Evolutionary conservation across 257 asterid species (phyloP), one percentile per base, ranked within the genome.

Genomic region (Dorcoceras hygrometricum): DNA sequence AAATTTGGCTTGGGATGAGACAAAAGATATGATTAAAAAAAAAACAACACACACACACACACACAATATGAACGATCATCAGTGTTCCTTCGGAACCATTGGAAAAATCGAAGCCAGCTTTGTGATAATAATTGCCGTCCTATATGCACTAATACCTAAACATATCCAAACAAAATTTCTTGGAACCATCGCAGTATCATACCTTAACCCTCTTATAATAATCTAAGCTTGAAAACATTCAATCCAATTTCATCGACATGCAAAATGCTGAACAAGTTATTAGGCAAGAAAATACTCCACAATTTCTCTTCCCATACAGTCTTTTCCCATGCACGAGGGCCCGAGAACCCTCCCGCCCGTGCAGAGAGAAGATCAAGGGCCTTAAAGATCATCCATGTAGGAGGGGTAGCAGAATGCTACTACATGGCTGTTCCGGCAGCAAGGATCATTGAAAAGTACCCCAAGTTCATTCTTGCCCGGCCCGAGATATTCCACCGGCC

Each of bases 381-480:
- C 58, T 48, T 89, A 71, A 87, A 78, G 76, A 87, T 89, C 77
- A 66, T 85, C 78, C 88, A 84, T 60, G 79, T 82, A 1, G 90
- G 95, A 46, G 96, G 96, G 0, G 60, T 51, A 12, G 78, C 74
- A 4, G 95, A 89, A 68, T 65, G 53, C 66, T 74, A 79, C 76
- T 89, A 83, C 89, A 89, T 87, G 96, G 96, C 92, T 4, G 61
- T 82, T 22, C 96, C 95, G 0, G 95, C 90, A 8, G 64, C 83
- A 10, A 66, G 74, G 59, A 82, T 86, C 65, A 81, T 87, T 12
- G 89, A 84, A 0, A 83, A 89, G 64, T 66, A 89, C 78, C 90
- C 89, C 0, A 67, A 87, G 10, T 82, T 77, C 74, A 34, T 75
- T 24, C 70, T 89, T 34, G 80, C 95, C 25, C 75, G 81, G 68